Evolutionary conservation across 306 rosid species (phyloP).

Genomic region (Cucurbita pepo): DNA sequence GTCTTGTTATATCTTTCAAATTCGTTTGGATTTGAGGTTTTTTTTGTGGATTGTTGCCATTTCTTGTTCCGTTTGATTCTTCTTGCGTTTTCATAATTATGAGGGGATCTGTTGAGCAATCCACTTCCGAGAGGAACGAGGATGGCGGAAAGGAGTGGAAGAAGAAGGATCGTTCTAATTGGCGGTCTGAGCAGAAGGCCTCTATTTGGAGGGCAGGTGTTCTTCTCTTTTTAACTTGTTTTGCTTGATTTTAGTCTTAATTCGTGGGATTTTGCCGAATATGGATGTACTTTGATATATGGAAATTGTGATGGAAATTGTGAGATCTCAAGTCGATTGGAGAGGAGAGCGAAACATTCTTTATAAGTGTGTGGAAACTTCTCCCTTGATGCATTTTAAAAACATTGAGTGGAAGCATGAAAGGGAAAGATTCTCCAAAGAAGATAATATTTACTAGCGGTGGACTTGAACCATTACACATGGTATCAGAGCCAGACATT

Average conservation of each 20-base stretch:
- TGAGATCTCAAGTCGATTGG: too few relatives aligned
- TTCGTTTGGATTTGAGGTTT: not conserved
- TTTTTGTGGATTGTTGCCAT: not conserved
- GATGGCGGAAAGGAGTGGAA: slow-evolving; percentile 73
- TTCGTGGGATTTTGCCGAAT: not conserved
- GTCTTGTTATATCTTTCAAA: not conserved
- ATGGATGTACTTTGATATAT: not conserved
- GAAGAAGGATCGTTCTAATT: slow-evolving; percentile 64
- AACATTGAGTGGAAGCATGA: too few relatives aligned
- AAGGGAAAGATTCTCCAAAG: too few relatives aligned
- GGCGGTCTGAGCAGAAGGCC: slow-evolving; percentile 46
- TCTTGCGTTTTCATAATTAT: not conserved
- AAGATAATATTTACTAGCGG: too few relatives aligned
- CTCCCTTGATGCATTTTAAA: too few relatives aligned
- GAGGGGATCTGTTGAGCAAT: slow-evolving; percentile 17
- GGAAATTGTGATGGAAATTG: too few relatives aligned
- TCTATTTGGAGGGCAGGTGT: slow-evolving; percentile 18
- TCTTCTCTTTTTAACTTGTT: not conserved
- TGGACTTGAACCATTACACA: too few relatives aligned
- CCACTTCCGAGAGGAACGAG: slow-evolving; percentile 34
- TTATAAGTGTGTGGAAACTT: too few relatives aligned
- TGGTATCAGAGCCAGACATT: too few relatives aligned
- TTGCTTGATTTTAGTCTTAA: not conserved
- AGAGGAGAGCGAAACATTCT: too few relatives aligned
- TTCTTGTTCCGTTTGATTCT: not conserved